Conservation (phyloP, 352 stramenopile species). For the Phytophthora fragariae region DNA sequence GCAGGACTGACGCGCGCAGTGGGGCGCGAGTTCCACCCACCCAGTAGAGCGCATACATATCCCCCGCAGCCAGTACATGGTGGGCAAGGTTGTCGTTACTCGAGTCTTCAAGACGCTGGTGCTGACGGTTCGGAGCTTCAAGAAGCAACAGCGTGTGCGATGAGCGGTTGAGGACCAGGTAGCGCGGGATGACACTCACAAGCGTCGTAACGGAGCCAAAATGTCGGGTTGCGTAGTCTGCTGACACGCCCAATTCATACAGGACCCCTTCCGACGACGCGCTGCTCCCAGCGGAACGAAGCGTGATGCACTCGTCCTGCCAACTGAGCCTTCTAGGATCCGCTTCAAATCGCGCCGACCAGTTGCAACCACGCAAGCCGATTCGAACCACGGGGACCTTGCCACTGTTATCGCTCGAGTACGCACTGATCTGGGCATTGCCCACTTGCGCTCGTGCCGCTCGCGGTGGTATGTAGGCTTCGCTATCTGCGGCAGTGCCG, state of each 20-base stretch:
- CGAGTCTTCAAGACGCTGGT: constrained; percentile 34
- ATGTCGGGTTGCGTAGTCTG: constrained; percentile 82
- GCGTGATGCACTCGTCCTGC: constrained; percentile 83
- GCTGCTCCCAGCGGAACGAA: constrained; percentile 46
- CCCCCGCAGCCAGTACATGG: constrained; percentile 73
- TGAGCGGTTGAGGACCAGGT: constrained; percentile 77
- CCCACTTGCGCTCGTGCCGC: constrained; percentile 71
- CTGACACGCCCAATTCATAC: constrained; percentile 85
- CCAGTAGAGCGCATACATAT: constrained; percentile 86
- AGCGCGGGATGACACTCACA: constrained; percentile 85
- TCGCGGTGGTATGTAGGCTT: constrained; percentile 66
- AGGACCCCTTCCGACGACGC: constrained; percentile 48
- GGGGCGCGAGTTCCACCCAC: constrained; percentile 57
- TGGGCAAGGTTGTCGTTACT: constrained; percentile 61
- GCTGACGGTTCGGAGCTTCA: constrained; percentile 46
- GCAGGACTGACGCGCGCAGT: constrained; percentile 67
- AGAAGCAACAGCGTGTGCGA: constrained; percentile 72
- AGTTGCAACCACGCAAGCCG: constrained; percentile 61
- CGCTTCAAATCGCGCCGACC: constrained; percentile 76
- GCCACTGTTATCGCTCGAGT: constrained; percentile 50
- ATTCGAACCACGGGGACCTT: constrained; percentile 64
- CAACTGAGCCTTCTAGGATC: constrained; percentile 81
- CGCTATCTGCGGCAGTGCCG: constrained; percentile 67
- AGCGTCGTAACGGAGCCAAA: constrained; percentile 87
- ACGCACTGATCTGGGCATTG: constrained; percentile 79